A percentile compares a stretch with the other conserved stretches of the same genome.
Conservation (phyloP, 306 rosid species). For the Hippophae gyantsensis region DNA sequence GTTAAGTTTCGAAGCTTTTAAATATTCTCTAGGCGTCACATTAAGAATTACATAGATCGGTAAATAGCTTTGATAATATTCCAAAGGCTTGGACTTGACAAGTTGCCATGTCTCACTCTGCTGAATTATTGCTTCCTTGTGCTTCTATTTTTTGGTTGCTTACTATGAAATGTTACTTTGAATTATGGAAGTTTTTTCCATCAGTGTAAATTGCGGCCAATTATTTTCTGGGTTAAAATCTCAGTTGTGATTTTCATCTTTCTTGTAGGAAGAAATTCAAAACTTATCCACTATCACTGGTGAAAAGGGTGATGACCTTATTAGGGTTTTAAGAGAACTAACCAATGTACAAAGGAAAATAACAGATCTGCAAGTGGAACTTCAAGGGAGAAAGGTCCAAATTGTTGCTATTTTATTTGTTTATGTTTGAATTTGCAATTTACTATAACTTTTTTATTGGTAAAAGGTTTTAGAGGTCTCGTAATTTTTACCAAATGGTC, state of each 20-base stretch:
- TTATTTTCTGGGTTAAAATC: conserved; percentile 1
- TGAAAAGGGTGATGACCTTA: conserved; percentile 80
- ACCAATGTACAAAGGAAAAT: conserved; percentile 81
- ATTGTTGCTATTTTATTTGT: neutral
- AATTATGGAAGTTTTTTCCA: neutral
- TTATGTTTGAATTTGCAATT: neutral
- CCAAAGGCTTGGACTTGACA: neutral
- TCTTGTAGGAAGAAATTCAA: conserved; percentile 57
- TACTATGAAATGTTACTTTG: neutral
- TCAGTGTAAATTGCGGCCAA: neutral
- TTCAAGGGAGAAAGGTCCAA: conserved; percentile 87
- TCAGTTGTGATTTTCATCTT: conserved; percentile 1
- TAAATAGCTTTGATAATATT: too few species aligned
- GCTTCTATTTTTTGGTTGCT: neutral
- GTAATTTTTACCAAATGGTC: too few species aligned
- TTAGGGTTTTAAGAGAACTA: conserved; percentile 76
- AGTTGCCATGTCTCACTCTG: neutral
- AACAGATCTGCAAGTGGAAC: conserved; percentile 92
- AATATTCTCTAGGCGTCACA: too few species aligned
- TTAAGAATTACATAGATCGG: too few species aligned
- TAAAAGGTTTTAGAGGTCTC: neutral
- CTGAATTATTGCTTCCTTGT: neutral
- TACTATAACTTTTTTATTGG: neutral
- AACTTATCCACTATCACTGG: conserved; percentile 39
- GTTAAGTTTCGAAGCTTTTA: too few species aligned